Evolutionary conservation across 495 filamentous ascomycete species (phyloP).

Genomic region (Lasiosphaeriaceae sp.): DNA sequence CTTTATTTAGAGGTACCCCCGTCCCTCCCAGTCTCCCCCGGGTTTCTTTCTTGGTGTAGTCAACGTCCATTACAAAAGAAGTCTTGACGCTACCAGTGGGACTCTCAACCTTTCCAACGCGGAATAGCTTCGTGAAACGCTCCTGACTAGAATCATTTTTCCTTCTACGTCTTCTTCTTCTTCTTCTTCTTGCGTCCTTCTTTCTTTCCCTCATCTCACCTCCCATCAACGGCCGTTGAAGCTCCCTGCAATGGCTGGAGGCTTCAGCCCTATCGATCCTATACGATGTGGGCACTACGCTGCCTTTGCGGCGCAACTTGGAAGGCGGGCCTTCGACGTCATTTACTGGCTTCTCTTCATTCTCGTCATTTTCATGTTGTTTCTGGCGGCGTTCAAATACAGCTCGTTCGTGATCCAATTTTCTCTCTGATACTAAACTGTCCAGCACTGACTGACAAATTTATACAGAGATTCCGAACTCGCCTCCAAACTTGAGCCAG

Average conservation of each 20-base stretch:
- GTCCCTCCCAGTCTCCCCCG: background rate
- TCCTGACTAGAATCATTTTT: background rate
- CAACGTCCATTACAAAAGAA: too few species aligned
- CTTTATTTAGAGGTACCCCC: background rate
- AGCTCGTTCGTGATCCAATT: conserved; percentile 30
- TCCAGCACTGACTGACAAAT: background rate
- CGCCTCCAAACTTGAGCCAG: conserved; percentile 17
- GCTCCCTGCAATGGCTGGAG: conserved; percentile 31
- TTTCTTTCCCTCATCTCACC: background rate
- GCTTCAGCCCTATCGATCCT: conserved; percentile 26
- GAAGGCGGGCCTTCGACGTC: conserved; percentile 36
- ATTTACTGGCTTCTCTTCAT: conserved; percentile 48
- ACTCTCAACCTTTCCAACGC: background rate
- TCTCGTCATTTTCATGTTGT: conserved; percentile 34
- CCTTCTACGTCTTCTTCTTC: background rate
- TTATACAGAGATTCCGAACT: conserved; percentile 15
- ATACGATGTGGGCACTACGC: conserved; percentile 42
- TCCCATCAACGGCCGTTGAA: background rate
- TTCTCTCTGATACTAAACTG: background rate
- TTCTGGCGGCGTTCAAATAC: conserved; percentile 37
- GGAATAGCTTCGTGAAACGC: background rate
- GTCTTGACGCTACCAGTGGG: background rate
- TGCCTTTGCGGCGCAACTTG: conserved; percentile 37
- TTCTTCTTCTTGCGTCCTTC: too few species aligned
- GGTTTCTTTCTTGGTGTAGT: too few species aligned